Conservation (phyloP, 2,329 filamentous ascomycete genomes). For the Aaosphaeria arxii region DNA sequence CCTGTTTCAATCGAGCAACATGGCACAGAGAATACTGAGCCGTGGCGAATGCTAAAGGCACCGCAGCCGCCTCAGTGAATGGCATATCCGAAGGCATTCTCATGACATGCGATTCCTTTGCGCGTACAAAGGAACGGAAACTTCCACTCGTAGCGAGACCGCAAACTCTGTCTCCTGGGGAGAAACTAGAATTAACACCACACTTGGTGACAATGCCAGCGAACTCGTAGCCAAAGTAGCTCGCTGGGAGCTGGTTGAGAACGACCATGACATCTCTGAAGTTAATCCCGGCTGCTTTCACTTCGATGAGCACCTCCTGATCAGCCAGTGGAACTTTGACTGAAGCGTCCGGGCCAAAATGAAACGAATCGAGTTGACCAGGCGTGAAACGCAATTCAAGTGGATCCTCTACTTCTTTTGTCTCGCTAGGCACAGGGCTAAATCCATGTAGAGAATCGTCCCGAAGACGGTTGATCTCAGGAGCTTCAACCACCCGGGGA, state of each 20-base stretch:
- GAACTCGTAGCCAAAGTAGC: neutral
- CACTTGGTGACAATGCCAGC: neutral
- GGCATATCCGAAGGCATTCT: neutral
- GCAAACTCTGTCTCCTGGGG: neutral
- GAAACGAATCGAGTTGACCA: conserved; percentile 4
- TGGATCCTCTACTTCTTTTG: neutral
- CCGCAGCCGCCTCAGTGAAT: neutral
- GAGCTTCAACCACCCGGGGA: too few species aligned
- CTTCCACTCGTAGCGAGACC: too few species aligned
- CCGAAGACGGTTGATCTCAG: too few species aligned
- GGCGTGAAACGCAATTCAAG: conserved; percentile 1
- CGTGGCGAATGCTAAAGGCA: neutral
- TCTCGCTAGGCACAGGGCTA: too few species aligned
- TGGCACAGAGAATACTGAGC: neutral
- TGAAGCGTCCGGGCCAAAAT: neutral
- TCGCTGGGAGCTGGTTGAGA: neutral
- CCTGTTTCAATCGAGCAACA: neutral
- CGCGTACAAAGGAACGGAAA: neutral
- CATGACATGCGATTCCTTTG: neutral
- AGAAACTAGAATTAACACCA: neutral
- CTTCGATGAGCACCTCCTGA: neutral
- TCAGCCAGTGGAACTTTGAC: neutral
- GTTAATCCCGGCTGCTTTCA: neutral
- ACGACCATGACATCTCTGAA: neutral
- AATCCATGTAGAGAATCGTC: too few species aligned